These are phyloP conservation scores for Pseudotulostoma volvatum DNA, from an alignment of 495 filamentous ascomycete species.

Conservation along the genomic window DNA sequence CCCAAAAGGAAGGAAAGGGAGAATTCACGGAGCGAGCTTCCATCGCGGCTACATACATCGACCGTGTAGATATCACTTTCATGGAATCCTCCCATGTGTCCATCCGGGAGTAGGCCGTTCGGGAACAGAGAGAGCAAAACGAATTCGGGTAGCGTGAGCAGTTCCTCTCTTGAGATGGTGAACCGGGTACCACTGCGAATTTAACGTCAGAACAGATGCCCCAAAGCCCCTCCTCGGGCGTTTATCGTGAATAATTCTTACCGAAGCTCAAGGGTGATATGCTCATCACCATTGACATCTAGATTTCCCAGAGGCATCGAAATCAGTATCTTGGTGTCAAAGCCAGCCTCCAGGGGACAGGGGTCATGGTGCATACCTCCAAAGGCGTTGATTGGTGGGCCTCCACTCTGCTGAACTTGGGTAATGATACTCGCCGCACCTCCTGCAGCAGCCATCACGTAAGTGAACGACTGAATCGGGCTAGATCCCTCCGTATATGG, in stretches of 20 bases:
- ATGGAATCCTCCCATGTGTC: constrained; percentile 82
- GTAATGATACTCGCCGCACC: constrained; percentile 97
- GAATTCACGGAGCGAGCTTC: too few relatives aligned
- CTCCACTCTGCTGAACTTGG: constrained; percentile 85
- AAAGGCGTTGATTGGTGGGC: constrained; percentile 68
- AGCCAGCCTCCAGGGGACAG: too few relatives aligned
- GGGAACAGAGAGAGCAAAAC: constrained; percentile 97
- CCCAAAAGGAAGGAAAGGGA: too few relatives aligned
- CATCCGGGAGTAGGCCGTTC: constrained; percentile 93
- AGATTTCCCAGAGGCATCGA: constrained; percentile 3
- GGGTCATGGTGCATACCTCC: constrained; percentile 45
- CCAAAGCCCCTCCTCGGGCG: background rate
- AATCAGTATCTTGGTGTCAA: background rate
- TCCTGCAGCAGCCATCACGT: constrained; percentile 94
- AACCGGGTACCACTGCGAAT: constrained; percentile 69
- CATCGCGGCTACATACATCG: constrained; percentile 56
- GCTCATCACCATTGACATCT: constrained; percentile 87
- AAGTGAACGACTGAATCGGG: constrained; percentile 83
- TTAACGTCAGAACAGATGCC: constrained; percentile 5
- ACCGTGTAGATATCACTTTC: constrained; percentile 92
- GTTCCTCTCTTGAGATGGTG: constrained; percentile 81
- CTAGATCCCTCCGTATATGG: constrained; percentile 90
- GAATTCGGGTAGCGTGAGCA: constrained; percentile 91
- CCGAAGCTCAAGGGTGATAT: constrained; percentile 88
- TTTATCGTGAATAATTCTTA: constrained; percentile 24